Evolutionary conservation across 306 rosid species (phyloP).

Genomic region (Cicer chorassanicum): DNA sequence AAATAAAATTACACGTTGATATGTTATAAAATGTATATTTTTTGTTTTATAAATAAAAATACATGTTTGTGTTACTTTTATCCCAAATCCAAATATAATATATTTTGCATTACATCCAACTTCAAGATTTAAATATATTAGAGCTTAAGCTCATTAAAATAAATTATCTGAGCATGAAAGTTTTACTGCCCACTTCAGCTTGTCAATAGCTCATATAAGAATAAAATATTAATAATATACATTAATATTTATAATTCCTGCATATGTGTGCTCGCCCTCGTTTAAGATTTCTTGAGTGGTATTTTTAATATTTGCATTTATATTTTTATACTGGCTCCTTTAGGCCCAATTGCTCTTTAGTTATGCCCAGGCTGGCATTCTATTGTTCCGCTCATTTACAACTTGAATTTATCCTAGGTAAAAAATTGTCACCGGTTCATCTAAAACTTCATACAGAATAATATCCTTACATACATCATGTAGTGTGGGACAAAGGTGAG

Average conservation of each 20-base stretch:
- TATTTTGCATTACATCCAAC: background rate
- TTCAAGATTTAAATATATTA: slow-evolving; percentile 25
- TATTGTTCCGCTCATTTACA: slow-evolving; percentile 32
- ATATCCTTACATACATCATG: slow-evolving; percentile 80
- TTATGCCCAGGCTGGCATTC: background rate
- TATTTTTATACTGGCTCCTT: slow-evolving; percentile 13
- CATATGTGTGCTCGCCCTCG: background rate
- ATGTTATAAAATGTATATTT: background rate
- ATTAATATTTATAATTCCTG: slow-evolving; percentile 23
- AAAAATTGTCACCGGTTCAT: slow-evolving; percentile 13
- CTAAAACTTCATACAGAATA: slow-evolving; percentile 36
- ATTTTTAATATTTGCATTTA: background rate
- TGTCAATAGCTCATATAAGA: slow-evolving; percentile 8
- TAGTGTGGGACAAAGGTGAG: slow-evolving; percentile 88
- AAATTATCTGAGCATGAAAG: slow-evolving; percentile 13
- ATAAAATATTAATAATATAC: slow-evolving; percentile 26
- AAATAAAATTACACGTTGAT: background rate
- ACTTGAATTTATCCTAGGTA: background rate
- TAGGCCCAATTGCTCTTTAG: slow-evolving; percentile 24
- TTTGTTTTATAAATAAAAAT: background rate
- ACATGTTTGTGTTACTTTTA: background rate
- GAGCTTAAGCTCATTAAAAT: slow-evolving; percentile 12
- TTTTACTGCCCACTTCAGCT: slow-evolving; percentile 18
- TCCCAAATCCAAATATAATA: background rate
- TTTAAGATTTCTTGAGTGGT: background rate